phyloP scores from a whole-genome alignment of 768 basidiomycete species.

The Auricularia auricula-judae region DNA sequence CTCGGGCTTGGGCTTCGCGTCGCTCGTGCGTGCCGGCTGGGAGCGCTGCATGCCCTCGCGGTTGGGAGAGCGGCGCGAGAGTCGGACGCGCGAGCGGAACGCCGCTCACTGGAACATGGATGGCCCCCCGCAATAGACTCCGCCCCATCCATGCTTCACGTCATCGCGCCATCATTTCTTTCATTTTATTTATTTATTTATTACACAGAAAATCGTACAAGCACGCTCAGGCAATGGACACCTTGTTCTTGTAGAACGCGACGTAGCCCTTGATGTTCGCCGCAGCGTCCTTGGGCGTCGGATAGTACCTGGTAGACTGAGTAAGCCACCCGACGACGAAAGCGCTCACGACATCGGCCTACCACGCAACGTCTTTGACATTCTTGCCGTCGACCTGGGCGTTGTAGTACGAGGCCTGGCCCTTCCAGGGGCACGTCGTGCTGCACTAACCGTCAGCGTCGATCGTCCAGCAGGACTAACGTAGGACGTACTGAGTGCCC shows the following conservation, averaged over 20 bases:
- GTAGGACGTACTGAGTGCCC: constrained; percentile 33
- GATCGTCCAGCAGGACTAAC: not conserved
- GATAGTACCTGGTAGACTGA: constrained; percentile 53
- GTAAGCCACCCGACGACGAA: not conserved
- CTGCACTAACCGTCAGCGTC: constrained; percentile 18
- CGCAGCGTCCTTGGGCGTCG: constrained; percentile 43
- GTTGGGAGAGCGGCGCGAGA: too few species aligned
- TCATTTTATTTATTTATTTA: too few species aligned
- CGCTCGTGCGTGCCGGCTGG: not conserved
- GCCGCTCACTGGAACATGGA: too few species aligned
- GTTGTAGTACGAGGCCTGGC: constrained; percentile 64
- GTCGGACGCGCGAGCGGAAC: too few species aligned
- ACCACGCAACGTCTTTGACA: constrained; percentile 60
- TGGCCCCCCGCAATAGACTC: too few species aligned
- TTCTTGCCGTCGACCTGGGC: constrained; percentile 35
- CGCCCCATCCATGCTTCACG: too few species aligned
- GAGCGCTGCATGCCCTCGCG: not conserved
- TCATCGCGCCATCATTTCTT: too few species aligned
- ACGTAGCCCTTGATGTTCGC: constrained; percentile 52
- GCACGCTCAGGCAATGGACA: not conserved
- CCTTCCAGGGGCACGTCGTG: constrained; percentile 60
- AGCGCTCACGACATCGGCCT: constrained; percentile 11
- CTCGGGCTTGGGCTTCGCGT: not conserved
- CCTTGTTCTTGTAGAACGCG: constrained; percentile 62
- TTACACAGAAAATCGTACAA: not conserved